Percentiles rank a stretch among this genome's conserved stretches.
phyloP scores from a whole-genome alignment of 148 eudicot genomes.

The Vaccinium macrocarpon region DNA sequence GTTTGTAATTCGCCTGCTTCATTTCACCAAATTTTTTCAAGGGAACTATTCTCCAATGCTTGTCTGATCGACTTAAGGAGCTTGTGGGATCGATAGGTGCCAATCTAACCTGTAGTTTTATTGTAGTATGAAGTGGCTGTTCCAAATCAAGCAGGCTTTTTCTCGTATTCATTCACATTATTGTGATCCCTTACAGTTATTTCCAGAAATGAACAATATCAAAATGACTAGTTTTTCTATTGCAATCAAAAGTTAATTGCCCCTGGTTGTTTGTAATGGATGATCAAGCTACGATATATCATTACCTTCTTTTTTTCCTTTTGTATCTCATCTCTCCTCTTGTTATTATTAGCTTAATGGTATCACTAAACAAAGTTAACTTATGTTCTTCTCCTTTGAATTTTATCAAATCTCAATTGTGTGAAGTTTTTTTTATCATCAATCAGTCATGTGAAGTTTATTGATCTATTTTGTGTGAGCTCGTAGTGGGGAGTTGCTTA shows the following conservation, averaged over 20 bases:
- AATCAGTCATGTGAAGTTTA: not conserved
- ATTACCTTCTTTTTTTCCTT: not conserved
- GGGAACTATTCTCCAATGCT: not conserved
- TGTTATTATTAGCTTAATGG: not conserved
- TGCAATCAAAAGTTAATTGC: not conserved
- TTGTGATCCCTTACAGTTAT: not conserved
- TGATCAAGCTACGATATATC: not conserved
- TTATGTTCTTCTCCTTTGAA: not conserved
- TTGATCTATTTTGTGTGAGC: slow-evolving; percentile 12
- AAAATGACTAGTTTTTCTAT: not conserved
- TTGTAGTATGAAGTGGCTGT: not conserved
- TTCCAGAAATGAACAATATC: not conserved
- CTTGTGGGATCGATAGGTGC: not conserved
- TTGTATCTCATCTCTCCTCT: not conserved
- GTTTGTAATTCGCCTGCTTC: not conserved
- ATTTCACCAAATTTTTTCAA: not conserved
- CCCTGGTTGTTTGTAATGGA: not conserved
- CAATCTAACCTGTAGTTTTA: not conserved
- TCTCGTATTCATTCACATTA: not conserved
- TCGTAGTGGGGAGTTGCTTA: slow-evolving; percentile 89
- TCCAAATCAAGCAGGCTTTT: not conserved
- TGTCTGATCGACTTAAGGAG: not conserved
- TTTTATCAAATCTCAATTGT: not conserved
- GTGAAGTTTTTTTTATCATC: not conserved
- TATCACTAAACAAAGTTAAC: not conserved